Evolutionary conservation across 73 alveolate genomes (phyloP).

Genomic region (Stentor coeruleus): DNA sequence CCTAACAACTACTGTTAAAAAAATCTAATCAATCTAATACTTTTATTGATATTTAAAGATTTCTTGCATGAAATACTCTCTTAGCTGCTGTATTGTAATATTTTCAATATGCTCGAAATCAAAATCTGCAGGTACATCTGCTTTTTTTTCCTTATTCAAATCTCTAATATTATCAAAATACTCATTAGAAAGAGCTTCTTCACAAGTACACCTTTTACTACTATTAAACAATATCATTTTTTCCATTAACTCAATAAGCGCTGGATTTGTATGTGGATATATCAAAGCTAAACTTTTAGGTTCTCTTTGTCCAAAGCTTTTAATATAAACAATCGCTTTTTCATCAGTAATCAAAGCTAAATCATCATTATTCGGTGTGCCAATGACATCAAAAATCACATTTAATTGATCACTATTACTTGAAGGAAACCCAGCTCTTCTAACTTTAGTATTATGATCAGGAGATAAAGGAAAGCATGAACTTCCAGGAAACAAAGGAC

Average conservation of each 20-base stretch:
- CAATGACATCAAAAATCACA: slow-evolving; percentile 83
- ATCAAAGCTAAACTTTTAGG: slow-evolving; percentile 50
- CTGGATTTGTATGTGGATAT: slow-evolving; percentile 71
- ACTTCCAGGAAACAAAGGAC: slow-evolving; percentile 95
- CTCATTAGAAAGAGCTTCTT: slow-evolving; percentile 80
- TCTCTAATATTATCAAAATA: slow-evolving; percentile 44
- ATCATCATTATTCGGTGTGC: slow-evolving; percentile 82
- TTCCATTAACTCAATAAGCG: slow-evolving; percentile 63
- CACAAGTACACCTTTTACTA: slow-evolving; percentile 67
- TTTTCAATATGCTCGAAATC: slow-evolving; percentile 45
- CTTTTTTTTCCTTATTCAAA: slow-evolving; percentile 40
- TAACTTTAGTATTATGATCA: slow-evolving; percentile 66
- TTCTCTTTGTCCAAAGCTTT: slow-evolving; percentile 57
- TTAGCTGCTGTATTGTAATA: slow-evolving; percentile 37
- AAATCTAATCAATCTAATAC: too few relatives aligned
- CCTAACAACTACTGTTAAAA: too few relatives aligned
- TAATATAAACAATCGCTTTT: slow-evolving; percentile 77
- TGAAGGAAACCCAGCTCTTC: slow-evolving; percentile 80
- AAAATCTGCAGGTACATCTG: slow-evolving; percentile 39
- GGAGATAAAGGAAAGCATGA: slow-evolving; percentile 93
- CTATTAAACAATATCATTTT: slow-evolving; percentile 70
- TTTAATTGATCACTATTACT: slow-evolving; percentile 82
- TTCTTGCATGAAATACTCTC: slow-evolving; percentile 45
- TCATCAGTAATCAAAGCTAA: slow-evolving; percentile 75
- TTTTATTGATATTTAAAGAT: slow-evolving; percentile 30